Conservation (phyloP, 345 rosid species). For the Salix viminalis region DNA sequence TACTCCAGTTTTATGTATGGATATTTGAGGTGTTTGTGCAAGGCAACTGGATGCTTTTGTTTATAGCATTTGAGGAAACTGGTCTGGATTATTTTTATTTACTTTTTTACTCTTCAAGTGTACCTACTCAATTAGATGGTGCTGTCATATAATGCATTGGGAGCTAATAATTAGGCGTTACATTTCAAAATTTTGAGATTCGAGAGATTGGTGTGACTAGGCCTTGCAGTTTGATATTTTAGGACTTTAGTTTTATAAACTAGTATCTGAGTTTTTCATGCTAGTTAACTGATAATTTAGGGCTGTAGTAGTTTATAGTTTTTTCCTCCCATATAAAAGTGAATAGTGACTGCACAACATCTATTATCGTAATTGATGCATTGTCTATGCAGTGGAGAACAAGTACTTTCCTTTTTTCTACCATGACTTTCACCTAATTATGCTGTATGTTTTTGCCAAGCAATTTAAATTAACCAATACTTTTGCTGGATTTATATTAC, state of each 20-base stretch:
- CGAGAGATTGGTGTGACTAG: background rate
- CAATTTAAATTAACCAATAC: background rate
- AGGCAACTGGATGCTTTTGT: background rate
- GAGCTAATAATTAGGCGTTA: too few relatives aligned
- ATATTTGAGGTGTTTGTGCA: background rate
- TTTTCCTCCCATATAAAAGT: background rate
- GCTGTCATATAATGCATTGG: background rate
- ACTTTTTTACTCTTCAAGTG: background rate
- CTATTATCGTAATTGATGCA: background rate
- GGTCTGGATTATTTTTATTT: background rate
- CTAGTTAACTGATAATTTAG: background rate
- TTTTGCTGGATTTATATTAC: conserved; percentile 15
- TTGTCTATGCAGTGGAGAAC: background rate
- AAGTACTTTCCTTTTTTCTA: background rate
- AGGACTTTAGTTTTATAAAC: background rate
- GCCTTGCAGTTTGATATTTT: background rate
- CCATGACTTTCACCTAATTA: background rate
- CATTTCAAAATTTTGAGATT: background rate
- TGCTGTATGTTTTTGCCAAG: background rate
- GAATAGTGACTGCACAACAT: background rate
- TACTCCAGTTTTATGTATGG: background rate
- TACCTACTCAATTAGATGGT: background rate
- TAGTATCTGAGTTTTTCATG: background rate
- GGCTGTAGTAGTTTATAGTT: background rate
- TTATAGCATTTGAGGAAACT: background rate